A percentile compares a stretch with the other conserved stretches of the same genome.
phyloP scores from a whole-genome alignment of 202 grass and related monocot genomes.

The Brachypodium distachyon region DNA sequence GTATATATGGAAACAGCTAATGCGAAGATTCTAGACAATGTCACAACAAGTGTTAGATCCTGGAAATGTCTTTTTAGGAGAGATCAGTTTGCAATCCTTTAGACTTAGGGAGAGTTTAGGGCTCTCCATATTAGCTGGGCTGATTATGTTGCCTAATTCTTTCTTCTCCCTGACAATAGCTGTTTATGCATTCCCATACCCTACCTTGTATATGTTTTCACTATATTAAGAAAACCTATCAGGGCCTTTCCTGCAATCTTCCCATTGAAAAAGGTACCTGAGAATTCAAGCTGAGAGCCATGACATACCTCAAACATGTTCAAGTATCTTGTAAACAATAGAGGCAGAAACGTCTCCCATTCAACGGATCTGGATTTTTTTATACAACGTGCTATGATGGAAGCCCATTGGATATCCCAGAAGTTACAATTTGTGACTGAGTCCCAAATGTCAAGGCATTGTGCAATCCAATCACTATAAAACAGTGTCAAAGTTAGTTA shows the following conservation, averaged over 20 bases:
- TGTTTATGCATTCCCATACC: neutral
- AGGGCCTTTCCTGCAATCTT: neutral
- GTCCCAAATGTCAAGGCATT: constrained; percentile 76
- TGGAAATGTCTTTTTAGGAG: neutral
- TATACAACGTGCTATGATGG: constrained; percentile 84
- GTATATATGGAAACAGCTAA: neutral
- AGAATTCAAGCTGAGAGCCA: constrained; percentile 19
- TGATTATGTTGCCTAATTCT: neutral
- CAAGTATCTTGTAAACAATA: constrained; percentile 64
- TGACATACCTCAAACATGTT: constrained; percentile 95
- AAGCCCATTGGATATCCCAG: constrained; percentile 91
- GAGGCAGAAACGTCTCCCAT: constrained; percentile 75
- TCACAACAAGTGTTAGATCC: neutral
- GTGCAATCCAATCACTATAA: constrained; percentile 62
- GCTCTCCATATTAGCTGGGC: neutral
- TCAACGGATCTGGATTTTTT: constrained; percentile 66
- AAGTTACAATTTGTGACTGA: constrained; percentile 88
- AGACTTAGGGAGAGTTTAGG: neutral
- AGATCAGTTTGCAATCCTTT: neutral
- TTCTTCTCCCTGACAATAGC: neutral
- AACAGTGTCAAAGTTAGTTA: constrained; percentile 16
- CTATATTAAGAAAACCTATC: neutral
- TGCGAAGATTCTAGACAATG: neutral
- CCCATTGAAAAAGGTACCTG: neutral
- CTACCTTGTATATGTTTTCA: neutral